Evolutionary conservation across 345 rosid species (phyloP).

Genomic region (Eutrema heterophyllum): DNA sequence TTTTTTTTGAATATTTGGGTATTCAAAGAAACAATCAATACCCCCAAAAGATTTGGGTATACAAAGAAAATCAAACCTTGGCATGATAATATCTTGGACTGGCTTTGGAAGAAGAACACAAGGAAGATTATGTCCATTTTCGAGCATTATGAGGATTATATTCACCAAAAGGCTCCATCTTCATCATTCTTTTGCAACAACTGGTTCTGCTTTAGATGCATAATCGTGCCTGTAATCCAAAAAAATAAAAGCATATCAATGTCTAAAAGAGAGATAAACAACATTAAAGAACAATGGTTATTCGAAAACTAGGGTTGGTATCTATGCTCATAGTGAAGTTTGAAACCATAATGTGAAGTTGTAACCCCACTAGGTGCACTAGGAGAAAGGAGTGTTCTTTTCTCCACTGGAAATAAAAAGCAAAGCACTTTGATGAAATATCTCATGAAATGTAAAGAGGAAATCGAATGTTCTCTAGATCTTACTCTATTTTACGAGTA

Average conservation of each 20-base stretch:
- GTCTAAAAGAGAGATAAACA: background rate
- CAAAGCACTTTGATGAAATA: background rate
- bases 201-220: background rate
- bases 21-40: background rate
- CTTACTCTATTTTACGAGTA: conserved; percentile 71
- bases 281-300: background rate
- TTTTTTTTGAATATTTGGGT: background rate
- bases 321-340: background rate
- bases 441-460: background rate
- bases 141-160: background rate
- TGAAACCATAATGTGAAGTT: background rate
- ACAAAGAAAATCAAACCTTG: background rate
- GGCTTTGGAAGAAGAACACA: background rate
- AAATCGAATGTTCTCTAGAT: background rate
- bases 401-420: background rate
- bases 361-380: background rate
- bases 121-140: background rate
- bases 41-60: background rate
- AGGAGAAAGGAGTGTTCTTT: background rate
- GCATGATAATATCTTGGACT: background rate
- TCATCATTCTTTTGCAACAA: conserved; percentile 10
- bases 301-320: background rate
- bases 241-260: background rate
- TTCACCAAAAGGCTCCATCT: background rate
- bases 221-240: conserved; percentile 22